Percentiles rank a stretch among this genome's conserved stretches.
These are phyloP conservation scores for Fusarium denticulatum DNA, from an alignment of 2,329 filamentous ascomycete genomes.

Conservation along the genomic window DNA sequence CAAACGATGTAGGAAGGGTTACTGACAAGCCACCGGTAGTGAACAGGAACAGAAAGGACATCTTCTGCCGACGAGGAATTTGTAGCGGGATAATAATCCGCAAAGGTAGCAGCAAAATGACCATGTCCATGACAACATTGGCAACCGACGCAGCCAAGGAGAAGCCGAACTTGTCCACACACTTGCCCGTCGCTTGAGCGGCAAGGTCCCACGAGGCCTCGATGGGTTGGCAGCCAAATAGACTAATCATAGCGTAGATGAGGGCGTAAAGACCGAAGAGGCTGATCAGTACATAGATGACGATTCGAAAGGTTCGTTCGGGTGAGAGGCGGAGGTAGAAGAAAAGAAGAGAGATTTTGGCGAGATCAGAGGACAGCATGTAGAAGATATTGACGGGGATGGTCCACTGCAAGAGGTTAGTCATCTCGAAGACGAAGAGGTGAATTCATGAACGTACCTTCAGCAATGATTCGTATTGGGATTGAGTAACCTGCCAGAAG, in stretches of 20 bases:
- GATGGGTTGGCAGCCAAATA: conserved; percentile 37
- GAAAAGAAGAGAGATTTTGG: conserved; percentile 38
- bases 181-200: conserved; percentile 32
- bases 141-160: conserved; percentile 38
- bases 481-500: conserved; percentile 33
- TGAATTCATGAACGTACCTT: not conserved
- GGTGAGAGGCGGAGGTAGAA: conserved; percentile 38
- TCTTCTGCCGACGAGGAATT: conserved; percentile 32
- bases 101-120: conserved; percentile 29
- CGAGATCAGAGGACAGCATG: conserved; percentile 38
- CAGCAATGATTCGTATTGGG: conserved; percentile 21
- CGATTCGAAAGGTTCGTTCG: conserved; percentile 29
- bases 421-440: rapidly evolving
- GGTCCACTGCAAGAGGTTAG: conserved; percentile 28
- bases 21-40: conserved; percentile 38
- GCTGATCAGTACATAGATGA: conserved; percentile 5
- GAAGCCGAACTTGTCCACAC: conserved; percentile 39
- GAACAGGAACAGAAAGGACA: conserved; percentile 30
- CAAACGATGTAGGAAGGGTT: rapidly evolving
- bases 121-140: conserved; percentile 37
- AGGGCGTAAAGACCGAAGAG: conserved; percentile 30
- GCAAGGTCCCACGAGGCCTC: conserved; percentile 37
- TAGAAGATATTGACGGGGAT: conserved; percentile 41
- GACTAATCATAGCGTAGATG: conserved; percentile 37
- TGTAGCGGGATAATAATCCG: conserved; percentile 28